These are phyloP conservation scores for Aspergillus luchuensis DNA, from an alignment of 2,329 filamentous ascomycete genomes.

Conservation along the genomic window DNA sequence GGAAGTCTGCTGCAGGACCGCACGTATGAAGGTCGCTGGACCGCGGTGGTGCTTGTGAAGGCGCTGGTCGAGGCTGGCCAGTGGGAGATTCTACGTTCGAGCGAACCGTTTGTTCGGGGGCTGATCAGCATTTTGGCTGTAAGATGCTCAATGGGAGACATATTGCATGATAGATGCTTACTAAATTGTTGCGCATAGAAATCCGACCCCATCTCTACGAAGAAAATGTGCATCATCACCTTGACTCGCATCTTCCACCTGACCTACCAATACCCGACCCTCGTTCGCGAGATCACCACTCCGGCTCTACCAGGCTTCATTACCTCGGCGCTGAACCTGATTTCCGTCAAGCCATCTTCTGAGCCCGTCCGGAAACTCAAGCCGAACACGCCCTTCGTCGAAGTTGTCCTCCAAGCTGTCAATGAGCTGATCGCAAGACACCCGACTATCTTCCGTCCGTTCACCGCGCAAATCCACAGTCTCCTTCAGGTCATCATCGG, in stretches of 20 bases:
- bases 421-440: slow-evolving; percentile 74
- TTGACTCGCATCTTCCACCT: slow-evolving; percentile 82
- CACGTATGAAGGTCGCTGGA: slow-evolving; percentile 72
- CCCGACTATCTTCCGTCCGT: slow-evolving; percentile 79
- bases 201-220: slow-evolving; percentile 72
- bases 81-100: slow-evolving; percentile 75
- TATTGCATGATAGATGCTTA: slow-evolving; percentile 1
- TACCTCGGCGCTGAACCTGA: slow-evolving; percentile 69
- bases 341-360: slow-evolving; percentile 50
- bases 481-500: slow-evolving; percentile 64
- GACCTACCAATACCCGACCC: slow-evolving; percentile 77
- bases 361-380: slow-evolving; percentile 40
- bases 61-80: slow-evolving; percentile 78
- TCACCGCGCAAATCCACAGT: slow-evolving; percentile 66
- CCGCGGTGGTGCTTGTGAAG: slow-evolving; percentile 77
- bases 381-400: slow-evolving; percentile 55
- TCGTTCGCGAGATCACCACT: slow-evolving; percentile 85
- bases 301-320: slow-evolving; percentile 76
- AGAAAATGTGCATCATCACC: slow-evolving; percentile 74
- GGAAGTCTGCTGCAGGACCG: slow-evolving; percentile 77
- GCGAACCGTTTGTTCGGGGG: slow-evolving; percentile 74
- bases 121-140: slow-evolving; percentile 74
- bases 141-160: slow-evolving; percentile 23
- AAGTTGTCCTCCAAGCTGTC: slow-evolving; percentile 72
- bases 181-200: slow-evolving; percentile 55